Percentiles rank a stretch among this genome's conserved stretches.
These are phyloP conservation scores for Leucocoprinus sp. DNA, from an alignment of 768 basidiomycete species.

Conservation along the genomic window DNA sequence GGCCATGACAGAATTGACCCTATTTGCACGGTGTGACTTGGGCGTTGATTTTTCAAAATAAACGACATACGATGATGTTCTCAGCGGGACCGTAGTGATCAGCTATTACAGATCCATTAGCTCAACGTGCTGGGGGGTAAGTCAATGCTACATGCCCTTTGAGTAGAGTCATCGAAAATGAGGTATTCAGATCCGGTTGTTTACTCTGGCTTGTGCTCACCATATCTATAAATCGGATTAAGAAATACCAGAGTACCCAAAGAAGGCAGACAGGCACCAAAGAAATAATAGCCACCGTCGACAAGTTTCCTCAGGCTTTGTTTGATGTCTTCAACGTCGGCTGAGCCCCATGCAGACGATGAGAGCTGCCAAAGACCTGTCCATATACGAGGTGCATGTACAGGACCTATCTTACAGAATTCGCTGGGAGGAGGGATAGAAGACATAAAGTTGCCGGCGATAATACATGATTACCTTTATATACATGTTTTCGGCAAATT, in stretches of 20 bases:
- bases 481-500: slow-evolving; percentile 16
- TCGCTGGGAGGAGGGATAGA: slow-evolving; percentile 24
- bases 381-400: slow-evolving; percentile 58
- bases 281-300: slow-evolving; percentile 54
- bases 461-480: slow-evolving; percentile 7
- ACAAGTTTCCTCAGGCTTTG: slow-evolving; percentile 60
- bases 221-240: slow-evolving; percentile 25
- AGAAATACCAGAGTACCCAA: not conserved
- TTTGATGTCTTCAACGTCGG: slow-evolving; percentile 55
- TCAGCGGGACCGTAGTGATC: slow-evolving; percentile 86
- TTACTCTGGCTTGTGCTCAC: slow-evolving; percentile 17
- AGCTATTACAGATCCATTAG: slow-evolving; percentile 33
- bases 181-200: not conserved
- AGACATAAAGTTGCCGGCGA: slow-evolving; percentile 14
- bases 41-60: slow-evolving; percentile 8
- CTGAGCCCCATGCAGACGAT: slow-evolving; percentile 79
- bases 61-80: slow-evolving; percentile 58
- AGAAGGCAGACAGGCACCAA: slow-evolving; percentile 31
- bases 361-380: slow-evolving; percentile 82
- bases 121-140: not conserved
- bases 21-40: slow-evolving; percentile 26
- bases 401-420: slow-evolving; percentile 49
- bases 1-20: slow-evolving; percentile 59
- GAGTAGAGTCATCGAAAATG: not conserved
- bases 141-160: slow-evolving; percentile 21